These are phyloP conservation scores for Trametes elegans DNA, from an alignment of 768 basidiomycete species.

Conservation along the genomic window DNA sequence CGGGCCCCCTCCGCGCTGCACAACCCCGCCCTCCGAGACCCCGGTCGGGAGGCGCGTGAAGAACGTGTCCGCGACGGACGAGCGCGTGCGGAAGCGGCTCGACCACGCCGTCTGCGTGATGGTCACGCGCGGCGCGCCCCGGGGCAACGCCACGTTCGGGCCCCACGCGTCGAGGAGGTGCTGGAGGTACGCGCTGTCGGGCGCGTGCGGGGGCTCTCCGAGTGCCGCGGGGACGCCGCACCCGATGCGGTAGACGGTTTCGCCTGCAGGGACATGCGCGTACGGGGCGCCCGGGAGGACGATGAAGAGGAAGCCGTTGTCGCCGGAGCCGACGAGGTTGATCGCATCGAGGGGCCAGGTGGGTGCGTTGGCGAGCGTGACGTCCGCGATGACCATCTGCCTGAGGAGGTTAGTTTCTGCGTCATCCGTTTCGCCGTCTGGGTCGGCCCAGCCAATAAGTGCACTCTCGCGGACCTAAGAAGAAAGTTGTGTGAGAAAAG, in stretches of 20 bases:
- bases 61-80: constrained; percentile 41
- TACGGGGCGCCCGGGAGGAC: constrained; percentile 34
- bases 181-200: constrained; percentile 43
- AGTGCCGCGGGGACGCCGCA: constrained; percentile 36
- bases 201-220: constrained; percentile 37
- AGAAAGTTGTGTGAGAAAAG: too few relatives aligned
- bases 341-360: constrained; percentile 25
- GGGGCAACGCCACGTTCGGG: constrained; percentile 34
- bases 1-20: constrained; percentile 10
- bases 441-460: constrained; percentile 45
- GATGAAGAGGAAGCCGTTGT: constrained; percentile 35
- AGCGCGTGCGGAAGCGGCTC: constrained; percentile 46
- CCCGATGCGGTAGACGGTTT: constrained; percentile 39
- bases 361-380: constrained; percentile 33
- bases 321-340: constrained; percentile 28
- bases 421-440: constrained; percentile 29
- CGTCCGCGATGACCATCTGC: constrained; percentile 48
- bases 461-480: constrained; percentile 43
- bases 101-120: constrained; percentile 43
- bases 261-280: constrained; percentile 19
- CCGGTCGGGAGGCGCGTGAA: constrained; percentile 31
- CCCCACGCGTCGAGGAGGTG: constrained; percentile 41
- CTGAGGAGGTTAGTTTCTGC: constrained; percentile 30
- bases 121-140: constrained; percentile 32
- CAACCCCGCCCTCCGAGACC: background rate